Evolutionary conservation across 2,329 filamentous ascomycete species (phyloP), one percentile per base, ranked within the genome.

Genomic region (Pseudogymnoascus sp.): DNA sequence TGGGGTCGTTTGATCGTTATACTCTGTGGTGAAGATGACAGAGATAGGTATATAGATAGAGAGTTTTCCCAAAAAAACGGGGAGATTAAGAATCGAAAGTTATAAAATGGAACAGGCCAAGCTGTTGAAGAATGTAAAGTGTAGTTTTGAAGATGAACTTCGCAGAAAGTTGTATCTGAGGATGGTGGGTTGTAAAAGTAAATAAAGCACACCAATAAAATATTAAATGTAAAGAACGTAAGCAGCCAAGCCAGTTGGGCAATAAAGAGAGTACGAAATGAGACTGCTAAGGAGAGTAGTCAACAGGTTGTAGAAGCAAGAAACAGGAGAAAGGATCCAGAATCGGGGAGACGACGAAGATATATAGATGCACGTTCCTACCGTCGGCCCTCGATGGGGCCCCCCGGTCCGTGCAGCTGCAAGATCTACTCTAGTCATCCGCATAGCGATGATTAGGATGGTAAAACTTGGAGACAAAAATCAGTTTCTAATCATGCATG

Each of bases 201-300:
- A 70, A 70, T 62, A 69, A 33, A 38, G 56, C 35, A 64, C 56
- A 70, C 65, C 65, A 62, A 71, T 69, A 68, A 68, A 62, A 35
- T 70, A 72, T 70, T 72, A 72, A 70, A 72, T 53, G 65, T 77
- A 80, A 80, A 73, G 78, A 81, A 80, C 77, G 78, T 75, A 79
- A 75, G 76, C 76, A 78, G 77, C 79, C 79, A 80, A 81, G 74
- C 79, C 80, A 79, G 79, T 80, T 79, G 78, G 79, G 72, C 69
- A 71, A 72, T 77, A 73, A 80, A 79, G 74, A 79, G 75, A 76
- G 76, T 73, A 66, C 67, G 63, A 67, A 67, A 71, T 72, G 71
- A 73, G 71, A 31, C 72, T 73, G 72, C 72, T 68, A 67, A 68
- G 65, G 64, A 42, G 63, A 65, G 70, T 72, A 72, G 67, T 74